Conservation (phyloP, 345 rosid genomes). For the Arabidopsis arenosa region DNA sequence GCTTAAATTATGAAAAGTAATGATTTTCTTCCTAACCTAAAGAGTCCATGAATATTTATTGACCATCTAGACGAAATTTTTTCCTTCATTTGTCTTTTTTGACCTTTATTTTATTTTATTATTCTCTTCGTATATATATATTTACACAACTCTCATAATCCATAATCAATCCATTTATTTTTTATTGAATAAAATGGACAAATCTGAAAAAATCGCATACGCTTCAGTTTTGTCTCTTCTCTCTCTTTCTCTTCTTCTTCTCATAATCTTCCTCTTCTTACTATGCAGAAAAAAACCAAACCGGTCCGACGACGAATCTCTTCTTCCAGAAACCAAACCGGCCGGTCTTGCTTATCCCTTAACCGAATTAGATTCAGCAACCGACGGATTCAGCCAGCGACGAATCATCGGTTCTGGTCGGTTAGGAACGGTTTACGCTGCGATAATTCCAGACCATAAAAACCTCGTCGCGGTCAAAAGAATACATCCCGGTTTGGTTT, state of each 20-base stretch:
- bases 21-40: not conserved
- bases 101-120: constrained; percentile 24
- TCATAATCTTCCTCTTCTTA: constrained; percentile 53
- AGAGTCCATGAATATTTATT: constrained; percentile 23
- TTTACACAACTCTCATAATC: constrained; percentile 24
- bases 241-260: constrained; percentile 50
- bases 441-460: constrained; percentile 47
- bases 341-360: constrained; percentile 52
- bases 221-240: constrained; percentile 56
- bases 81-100: not conserved
- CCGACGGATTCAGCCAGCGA: constrained; percentile 66
- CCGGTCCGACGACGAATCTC: constrained; percentile 56
- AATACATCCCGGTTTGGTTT: constrained; percentile 71
- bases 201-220: constrained; percentile 54
- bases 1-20: not conserved
- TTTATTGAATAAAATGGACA: constrained; percentile 45
- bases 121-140: constrained; percentile 11
- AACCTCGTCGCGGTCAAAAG: constrained; percentile 70
- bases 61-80: constrained; percentile 37
- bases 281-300: constrained; percentile 61
- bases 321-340: constrained; percentile 44
- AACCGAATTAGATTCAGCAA: constrained; percentile 72
- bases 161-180: constrained; percentile 8
- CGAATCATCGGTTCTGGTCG: constrained; percentile 66
- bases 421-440: constrained; percentile 75